Evolutionary conservation across 2,329 filamentous ascomycete species (phyloP), one percentile per base, ranked within the genome.

Genomic region (Stenocarpella maydis): DNA sequence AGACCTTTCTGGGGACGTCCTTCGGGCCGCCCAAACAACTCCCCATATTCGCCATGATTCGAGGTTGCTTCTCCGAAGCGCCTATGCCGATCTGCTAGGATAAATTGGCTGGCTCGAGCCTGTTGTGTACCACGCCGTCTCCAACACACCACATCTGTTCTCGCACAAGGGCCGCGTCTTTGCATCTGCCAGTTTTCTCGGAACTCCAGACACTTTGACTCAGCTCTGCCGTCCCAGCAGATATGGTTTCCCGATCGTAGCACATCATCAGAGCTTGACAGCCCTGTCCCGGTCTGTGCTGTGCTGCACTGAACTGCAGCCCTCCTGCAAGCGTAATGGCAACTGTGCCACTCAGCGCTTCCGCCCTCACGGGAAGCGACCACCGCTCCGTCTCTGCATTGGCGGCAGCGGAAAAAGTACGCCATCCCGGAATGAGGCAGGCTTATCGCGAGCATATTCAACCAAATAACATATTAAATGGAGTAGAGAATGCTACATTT

Each of bases 311-410:
- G 21, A n/a, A 31, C 17, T 61, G 58, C 43, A 63, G 58, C 58
- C 43, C 43, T 37, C 19, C 58, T 67, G 65, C 65, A 49, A 34
- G 4, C 41, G 41, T 31, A 39, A 39, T 37, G 65, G n/a, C 28
- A 58, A 31, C 41, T 28, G 53, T 67, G 68, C 52, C 50, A 37
- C 67, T 45, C 61, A 43, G 67, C 67, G 67, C 67, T 66, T 69
- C 67, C 61, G 34, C 7, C 61, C 24, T n/a, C 52, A 21, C 53
- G 67, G 60, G 53, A 67, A 50, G 61, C 52, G 67, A 69, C 26
- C 28, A 49, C 41, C 43, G n/a, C 31, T 49, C 24, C 43, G 37
- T 63, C 28, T 19, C 28, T 12, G 34, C 14, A 37, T 21, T 24
- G 43, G 10, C 14, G 28, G 41, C n/a, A 24, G 58, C n/a, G 58